A percentile compares a stretch with the other conserved stretches of the same genome.
phyloP scores from a whole-genome alignment of 163 green algal species.

The Prototheca cutis region DNA sequence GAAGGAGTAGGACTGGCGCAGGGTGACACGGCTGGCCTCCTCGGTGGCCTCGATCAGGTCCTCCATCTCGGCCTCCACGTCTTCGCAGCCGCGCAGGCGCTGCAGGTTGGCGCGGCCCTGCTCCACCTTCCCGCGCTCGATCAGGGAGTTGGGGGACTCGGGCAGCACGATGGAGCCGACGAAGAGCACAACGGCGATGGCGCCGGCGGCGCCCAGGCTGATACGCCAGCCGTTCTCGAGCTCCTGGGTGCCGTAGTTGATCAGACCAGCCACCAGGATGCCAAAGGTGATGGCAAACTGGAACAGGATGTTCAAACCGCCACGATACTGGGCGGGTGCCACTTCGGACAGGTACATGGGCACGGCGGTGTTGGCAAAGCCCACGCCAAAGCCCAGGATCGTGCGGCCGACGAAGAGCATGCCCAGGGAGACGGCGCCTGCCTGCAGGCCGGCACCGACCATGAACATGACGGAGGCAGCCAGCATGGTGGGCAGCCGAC shows the following conservation, averaged over 20 bases:
- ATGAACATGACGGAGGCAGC: constrained; percentile 32
- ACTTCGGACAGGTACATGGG: constrained; percentile 22
- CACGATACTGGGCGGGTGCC: constrained; percentile 16
- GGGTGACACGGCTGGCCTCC: constrained; percentile 10
- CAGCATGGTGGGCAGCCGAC: constrained; percentile 42
- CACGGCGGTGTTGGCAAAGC: constrained; percentile 33
- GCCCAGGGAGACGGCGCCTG: constrained; percentile 30
- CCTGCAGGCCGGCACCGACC: constrained; percentile 35
- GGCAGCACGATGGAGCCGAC: constrained; percentile 27
- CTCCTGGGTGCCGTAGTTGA: constrained; percentile 27
- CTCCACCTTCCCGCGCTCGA: constrained; percentile 17
- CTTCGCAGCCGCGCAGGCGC: constrained; percentile 21
- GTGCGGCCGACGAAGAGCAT: constrained; percentile 57
- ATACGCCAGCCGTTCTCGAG: constrained; percentile 39
- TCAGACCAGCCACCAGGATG: constrained; percentile 11
- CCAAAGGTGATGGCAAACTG: constrained; percentile 37
- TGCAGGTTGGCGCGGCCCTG: constrained; percentile 22
- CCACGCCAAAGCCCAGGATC: constrained; percentile 50
- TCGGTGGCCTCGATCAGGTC: constrained; percentile 14
- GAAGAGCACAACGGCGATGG: constrained; percentile 22
- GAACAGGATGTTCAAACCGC: constrained; percentile 55
- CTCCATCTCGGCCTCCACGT: constrained; percentile 13
- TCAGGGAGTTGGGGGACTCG: constrained; percentile 38
- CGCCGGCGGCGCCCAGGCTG: constrained; percentile 22
- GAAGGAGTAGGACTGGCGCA: constrained; percentile 15